These are phyloP conservation scores for Clarireedia sp. DNA, from an alignment of 2,329 filamentous ascomycete genomes.

Conservation along the genomic window DNA sequence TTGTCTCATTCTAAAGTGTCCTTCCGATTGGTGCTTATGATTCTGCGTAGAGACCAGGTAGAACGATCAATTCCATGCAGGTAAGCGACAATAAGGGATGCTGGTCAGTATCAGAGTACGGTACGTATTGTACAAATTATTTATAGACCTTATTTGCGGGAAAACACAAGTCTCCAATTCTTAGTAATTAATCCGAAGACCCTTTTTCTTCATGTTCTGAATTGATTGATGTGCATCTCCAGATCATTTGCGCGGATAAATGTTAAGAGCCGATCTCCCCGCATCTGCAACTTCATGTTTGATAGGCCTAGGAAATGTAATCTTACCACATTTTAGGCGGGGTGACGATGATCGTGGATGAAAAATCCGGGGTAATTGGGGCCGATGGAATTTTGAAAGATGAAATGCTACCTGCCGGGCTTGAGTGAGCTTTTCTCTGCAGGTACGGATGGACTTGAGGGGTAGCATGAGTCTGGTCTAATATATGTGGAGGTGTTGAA, in stretches of 20 bases:
- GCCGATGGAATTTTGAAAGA: background rate
- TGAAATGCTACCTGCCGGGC: background rate
- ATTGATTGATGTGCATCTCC: no score
- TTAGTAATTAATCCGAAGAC: background rate
- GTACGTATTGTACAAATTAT: no score
- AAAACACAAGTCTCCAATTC: no score
- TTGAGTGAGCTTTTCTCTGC: background rate
- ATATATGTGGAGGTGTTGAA: background rate
- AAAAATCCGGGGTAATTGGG: background rate
- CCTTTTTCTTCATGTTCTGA: background rate
- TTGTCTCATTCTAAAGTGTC: no score
- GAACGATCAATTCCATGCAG: no score
- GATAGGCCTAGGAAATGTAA: background rate
- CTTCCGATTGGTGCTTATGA: no score
- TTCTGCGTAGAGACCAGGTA: background rate
- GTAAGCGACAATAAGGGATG: no score
- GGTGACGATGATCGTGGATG: background rate
- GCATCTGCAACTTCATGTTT: background rate
- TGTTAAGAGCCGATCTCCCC: background rate
- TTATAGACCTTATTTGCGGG: no score
- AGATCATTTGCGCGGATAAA: conserved; percentile 4
- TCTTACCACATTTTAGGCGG: background rate
- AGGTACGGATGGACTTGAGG: background rate
- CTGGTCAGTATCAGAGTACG: no score
- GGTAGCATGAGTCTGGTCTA: background rate